Conservation (phyloP, 129 eudicot genomes). For the Solidago caesia region DNA sequence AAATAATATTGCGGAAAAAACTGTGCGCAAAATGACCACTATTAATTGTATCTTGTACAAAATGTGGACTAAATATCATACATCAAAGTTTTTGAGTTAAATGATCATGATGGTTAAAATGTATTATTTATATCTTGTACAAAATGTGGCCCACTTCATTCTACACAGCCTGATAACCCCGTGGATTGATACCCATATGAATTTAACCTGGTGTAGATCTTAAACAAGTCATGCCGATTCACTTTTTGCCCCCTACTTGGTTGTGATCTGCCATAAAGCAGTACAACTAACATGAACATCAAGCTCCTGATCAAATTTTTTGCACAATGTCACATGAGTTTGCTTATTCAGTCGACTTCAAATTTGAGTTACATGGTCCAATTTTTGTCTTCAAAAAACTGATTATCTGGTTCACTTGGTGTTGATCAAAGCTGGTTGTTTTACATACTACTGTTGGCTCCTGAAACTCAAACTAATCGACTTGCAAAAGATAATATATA, state of each 20-base stretch:
- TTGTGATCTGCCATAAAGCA: not conserved
- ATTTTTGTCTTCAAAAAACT: not conserved
- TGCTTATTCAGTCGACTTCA: not conserved
- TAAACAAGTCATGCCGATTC: too few relatives aligned
- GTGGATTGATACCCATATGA: not conserved
- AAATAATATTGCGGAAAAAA: not conserved
- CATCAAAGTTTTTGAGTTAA: not conserved
- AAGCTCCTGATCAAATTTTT: not conserved
- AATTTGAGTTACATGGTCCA: not conserved
- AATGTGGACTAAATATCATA: not conserved
- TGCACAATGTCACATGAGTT: not conserved
- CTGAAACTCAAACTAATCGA: not conserved
- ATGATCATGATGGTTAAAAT: not conserved
- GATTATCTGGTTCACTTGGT: not conserved
- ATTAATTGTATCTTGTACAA: slow-evolving; percentile 3
- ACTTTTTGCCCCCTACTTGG: too few relatives aligned
- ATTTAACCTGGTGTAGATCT: too few relatives aligned
- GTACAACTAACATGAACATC: not conserved
- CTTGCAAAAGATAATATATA: not conserved
- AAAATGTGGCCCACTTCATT: not conserved
- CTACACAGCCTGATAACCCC: not conserved
- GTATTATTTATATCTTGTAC: not conserved
- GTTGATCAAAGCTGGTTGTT: not conserved
- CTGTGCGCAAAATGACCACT: not conserved
- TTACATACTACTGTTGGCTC: not conserved